Evolutionary conservation across 2,329 filamentous ascomycete genomes (phyloP).

Genomic region (Fusarium praegraminearum): DNA sequence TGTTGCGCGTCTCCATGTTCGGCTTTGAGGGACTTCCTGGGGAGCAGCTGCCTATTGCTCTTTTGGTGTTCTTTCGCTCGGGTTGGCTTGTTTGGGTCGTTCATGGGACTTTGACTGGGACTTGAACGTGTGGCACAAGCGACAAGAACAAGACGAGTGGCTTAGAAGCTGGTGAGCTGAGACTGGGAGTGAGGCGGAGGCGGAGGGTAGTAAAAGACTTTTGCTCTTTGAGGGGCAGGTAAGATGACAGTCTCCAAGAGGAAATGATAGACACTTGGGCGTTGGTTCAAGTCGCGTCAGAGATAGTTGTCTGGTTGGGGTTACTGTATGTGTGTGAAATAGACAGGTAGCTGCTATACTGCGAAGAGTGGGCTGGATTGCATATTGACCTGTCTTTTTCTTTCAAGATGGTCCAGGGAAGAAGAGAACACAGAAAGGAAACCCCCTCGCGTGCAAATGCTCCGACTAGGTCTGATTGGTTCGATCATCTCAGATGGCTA

Average conservation of each 20-base stretch:
- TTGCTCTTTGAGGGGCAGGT: neutral
- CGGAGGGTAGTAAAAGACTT: neutral
- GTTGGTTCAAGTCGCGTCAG: neutral
- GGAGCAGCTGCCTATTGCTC: slow-evolving; percentile 20
- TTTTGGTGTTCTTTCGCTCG: slow-evolving; percentile 25
- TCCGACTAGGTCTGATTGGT: neutral
- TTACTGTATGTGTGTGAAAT: neutral
- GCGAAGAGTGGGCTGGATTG: slow-evolving; percentile 1
- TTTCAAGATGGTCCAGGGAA: neutral
- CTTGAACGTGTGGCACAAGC: neutral
- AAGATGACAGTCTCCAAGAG: neutral
- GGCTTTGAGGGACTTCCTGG: neutral
- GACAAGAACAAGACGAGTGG: neutral
- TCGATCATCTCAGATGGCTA: neutral
- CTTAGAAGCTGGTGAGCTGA: neutral
- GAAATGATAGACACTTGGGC: neutral
- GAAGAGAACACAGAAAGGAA: neutral
- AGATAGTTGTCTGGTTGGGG: neutral
- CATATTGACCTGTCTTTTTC: neutral
- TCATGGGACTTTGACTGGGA: slow-evolving; percentile 3
- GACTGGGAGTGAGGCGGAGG: neutral
- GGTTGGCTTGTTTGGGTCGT: slow-evolving; percentile 3
- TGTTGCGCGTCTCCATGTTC: neutral
- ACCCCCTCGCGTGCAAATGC: neutral
- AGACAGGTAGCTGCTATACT: neutral